Evolutionary conservation across 2,329 filamentous ascomycete species (phyloP), one percentile per base, ranked within the genome.

Genomic region (Pestalotiopsis sp.): DNA sequence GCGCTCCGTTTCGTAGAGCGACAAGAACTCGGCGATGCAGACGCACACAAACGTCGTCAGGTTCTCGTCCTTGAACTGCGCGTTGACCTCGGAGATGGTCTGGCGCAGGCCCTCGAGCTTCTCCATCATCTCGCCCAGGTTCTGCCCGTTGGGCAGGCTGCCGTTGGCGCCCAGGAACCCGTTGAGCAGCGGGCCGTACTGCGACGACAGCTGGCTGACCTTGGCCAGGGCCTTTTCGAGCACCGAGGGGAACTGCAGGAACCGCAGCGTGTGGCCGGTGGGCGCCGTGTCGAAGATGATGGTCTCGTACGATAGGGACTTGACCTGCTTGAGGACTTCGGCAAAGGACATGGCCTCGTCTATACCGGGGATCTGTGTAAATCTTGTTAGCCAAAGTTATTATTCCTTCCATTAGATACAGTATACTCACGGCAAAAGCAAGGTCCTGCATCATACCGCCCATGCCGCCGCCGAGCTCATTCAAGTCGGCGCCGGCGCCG

Each of bases 261-360:
- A 99, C 76, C 96, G 95, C 70, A 99, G 91, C 1, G 96, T 99
- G 87, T 99, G 96, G 74, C 96, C 96, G 17, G 96, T 99, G 17
- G 96, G 96, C 3, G 96, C 96, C 41, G 96, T 99, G 82, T 99
- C 96, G 88, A 99, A 99, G 81, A 99, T 94, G 84, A 99, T 98
- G 77, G 95, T 94, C 82, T 98, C 96, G 88, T 99, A 99, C 64
- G 94, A 97, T 79, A 98, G 92, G 56, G 94, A 97, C 84, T 98
- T 98, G 84, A 99, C 96, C 83, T 99, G 96, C 84, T 99, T 99
- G 77, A 99, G 89, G 72, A 99, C 96, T 85, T 99, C 96, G 80
- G 96, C 96, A 79, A 99, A 99, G 68, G 95, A 98, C 96, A 99
- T 99, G 81, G 96, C 96, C 83, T 99, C 96, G 80, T 99, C 96